These are phyloP conservation scores for Umbelopsis sp. DNA, from an alignment of 192 early-diverging fungal genomes.

Conservation along the genomic window DNA sequence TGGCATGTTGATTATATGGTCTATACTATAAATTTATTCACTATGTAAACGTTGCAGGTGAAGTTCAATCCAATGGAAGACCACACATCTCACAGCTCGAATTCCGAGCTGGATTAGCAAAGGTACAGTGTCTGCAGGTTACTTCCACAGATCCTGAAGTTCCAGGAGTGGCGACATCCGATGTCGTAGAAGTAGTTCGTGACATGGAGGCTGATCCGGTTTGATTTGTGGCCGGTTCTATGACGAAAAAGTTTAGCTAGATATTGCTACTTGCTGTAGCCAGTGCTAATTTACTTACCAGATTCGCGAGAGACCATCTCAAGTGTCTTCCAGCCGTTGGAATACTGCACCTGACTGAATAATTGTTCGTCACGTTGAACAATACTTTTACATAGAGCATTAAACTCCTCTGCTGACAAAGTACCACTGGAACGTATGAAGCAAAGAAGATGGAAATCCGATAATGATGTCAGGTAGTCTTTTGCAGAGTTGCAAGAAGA, in stretches of 20 bases:
- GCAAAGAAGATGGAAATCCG: constrained; percentile 88
- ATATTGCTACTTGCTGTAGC: background rate
- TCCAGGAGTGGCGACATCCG: constrained; percentile 29
- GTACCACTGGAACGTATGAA: constrained; percentile 69
- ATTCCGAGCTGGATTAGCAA: constrained; percentile 61
- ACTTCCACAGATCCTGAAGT: constrained; percentile 43
- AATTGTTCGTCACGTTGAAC: constrained; percentile 36
- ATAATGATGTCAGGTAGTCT: constrained; percentile 55
- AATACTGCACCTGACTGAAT: constrained; percentile 42
- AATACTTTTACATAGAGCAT: constrained; percentile 46
- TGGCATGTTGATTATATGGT: too few species aligned
- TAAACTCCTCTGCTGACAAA: constrained; percentile 65
- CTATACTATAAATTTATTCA: too few species aligned
- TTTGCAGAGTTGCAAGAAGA: constrained; percentile 31
- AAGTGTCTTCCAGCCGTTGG: constrained; percentile 73
- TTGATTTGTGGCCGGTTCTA: background rate
- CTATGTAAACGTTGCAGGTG: background rate
- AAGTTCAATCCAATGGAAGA: constrained; percentile 55
- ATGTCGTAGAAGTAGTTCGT: constrained; percentile 25
- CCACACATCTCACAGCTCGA: constrained; percentile 85
- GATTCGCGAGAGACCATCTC: constrained; percentile 58
- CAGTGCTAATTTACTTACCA: constrained; percentile 31
- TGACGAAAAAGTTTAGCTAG: background rate
- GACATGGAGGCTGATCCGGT: constrained; percentile 25
- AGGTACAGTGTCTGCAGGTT: constrained; percentile 83